Evolutionary conservation across 179 eudicot genomes (phyloP), one percentile per base, ranked within the genome.

Genomic region (Corrigiola litoralis): DNA sequence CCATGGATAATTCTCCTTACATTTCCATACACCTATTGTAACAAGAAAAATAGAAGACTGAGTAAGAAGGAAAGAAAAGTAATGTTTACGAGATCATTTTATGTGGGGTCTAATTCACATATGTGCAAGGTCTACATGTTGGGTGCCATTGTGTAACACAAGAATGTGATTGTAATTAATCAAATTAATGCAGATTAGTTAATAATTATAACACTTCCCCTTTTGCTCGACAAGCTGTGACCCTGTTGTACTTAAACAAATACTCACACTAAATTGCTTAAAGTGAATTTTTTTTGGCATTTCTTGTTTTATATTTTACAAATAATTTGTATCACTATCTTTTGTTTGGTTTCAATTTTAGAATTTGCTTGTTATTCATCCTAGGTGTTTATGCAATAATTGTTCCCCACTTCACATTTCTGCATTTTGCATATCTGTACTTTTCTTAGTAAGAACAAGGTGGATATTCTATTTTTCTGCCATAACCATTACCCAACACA

Each of bases 221-320:
- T 72, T 79, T 82, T 80, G 85, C 87, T 85, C 67, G 82, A 83
- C 90, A 85, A 81, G 73, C 80, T 72, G 81, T 85, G 85, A 72
- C 82, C 69, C 69, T 70, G 52, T 21, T 67, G 69, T 50, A 58
- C 55, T 71, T 63, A 69, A 71, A 70, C 36, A 65, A 76, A 71
- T 41, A 21, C 52, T 58, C 58, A 66, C 68, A 75, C 46, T 58
- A 59, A 36, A 49, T 2, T 56, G 32, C 28, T 47, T 66, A 64
- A 74, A 74, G 66, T 58, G 34, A 41, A 3, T 49, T 40, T 57
- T 63, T 61, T 63, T 73, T 52, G 68, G 14, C 12, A 48, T 41
- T 54, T 21, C 18, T 27, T 28, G n/a, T 56, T 38, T 44, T 24
- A 21, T 29, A 29, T 58, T 24, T 58, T 25, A 38, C 58, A 68